phyloP scores from a whole-genome alignment of 495 filamentous ascomycete genomes.

The Aspergillus bertholletiae region DNA sequence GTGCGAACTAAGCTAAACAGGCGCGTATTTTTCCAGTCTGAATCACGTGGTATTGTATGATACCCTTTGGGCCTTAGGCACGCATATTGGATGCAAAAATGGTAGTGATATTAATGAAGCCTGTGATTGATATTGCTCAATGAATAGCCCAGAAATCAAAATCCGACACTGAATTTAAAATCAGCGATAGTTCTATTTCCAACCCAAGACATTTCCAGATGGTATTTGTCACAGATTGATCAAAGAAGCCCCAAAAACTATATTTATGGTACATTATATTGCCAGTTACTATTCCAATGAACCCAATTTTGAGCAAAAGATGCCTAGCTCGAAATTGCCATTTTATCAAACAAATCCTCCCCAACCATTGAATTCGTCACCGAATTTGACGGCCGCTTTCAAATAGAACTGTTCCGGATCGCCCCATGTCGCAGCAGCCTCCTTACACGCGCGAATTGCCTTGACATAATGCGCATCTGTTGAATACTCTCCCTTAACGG shows the following conservation, averaged over 20 bases:
- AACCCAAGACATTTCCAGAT: background rate
- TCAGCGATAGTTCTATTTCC: background rate
- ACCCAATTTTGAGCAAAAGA: background rate
- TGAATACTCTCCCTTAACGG: slow-evolving; percentile 58
- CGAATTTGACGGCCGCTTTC: slow-evolving; percentile 75
- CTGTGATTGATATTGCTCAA: slow-evolving; percentile 2
- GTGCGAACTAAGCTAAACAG: background rate
- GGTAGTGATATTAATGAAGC: no score
- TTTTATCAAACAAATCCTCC: slow-evolving; percentile 44
- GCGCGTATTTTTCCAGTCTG: background rate
- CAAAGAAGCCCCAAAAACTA: background rate
- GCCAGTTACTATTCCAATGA: no score
- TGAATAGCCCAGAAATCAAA: no score
- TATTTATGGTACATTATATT: background rate
- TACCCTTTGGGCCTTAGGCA: no score
- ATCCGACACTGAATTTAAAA: no score
- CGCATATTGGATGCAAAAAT: no score
- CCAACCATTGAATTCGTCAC: slow-evolving; percentile 77
- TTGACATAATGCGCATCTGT: slow-evolving; percentile 83
- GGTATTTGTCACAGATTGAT: background rate
- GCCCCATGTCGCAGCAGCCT: slow-evolving; percentile 76
- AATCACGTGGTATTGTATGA: background rate
- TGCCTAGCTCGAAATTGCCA: background rate
- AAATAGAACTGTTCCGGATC: slow-evolving; percentile 74
- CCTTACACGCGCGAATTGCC: slow-evolving; percentile 70